Conservation (phyloP, 345 rosid genomes). For the Corymbia maculata region DNA sequence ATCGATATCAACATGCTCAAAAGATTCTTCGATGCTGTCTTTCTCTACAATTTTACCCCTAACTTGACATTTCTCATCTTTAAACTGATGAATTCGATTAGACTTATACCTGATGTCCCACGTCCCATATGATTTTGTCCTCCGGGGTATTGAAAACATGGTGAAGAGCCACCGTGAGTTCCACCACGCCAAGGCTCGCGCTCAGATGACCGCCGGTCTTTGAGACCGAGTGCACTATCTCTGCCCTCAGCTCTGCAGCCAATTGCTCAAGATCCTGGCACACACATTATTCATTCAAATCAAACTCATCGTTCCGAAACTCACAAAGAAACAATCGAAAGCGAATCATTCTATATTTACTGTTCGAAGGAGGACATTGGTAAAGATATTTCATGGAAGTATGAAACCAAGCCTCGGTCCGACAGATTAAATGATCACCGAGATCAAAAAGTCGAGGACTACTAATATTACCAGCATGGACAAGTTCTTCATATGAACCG, state of each 20-base stretch:
- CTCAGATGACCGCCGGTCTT: conserved; percentile 64
- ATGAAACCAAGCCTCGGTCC: neutral
- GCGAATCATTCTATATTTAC: neutral
- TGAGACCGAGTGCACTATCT: conserved; percentile 42
- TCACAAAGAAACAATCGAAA: neutral
- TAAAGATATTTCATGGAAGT: neutral
- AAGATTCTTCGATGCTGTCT: neutral
- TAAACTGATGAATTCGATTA: neutral
- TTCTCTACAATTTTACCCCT: neutral
- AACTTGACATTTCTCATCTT: neutral
- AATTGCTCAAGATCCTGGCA: conserved; percentile 59
- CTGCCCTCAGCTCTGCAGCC: conserved; percentile 57
- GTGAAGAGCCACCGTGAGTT: conserved; percentile 52
- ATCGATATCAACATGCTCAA: neutral
- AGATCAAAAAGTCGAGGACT: neutral
- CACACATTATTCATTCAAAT: neutral
- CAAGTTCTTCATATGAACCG: conserved; percentile 67
- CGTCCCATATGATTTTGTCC: conserved; percentile 73
- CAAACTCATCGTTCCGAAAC: neutral
- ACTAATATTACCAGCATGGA: conserved; percentile 27
- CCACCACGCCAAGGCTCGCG: conserved; percentile 61
- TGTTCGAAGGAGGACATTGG: neutral
- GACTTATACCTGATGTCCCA: conserved; percentile 62
- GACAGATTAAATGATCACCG: neutral
- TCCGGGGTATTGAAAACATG: conserved; percentile 57